These are phyloP conservation scores for Torulaspora indica DNA, from an alignment of 805 yeast species.

Conservation along the genomic window DNA sequence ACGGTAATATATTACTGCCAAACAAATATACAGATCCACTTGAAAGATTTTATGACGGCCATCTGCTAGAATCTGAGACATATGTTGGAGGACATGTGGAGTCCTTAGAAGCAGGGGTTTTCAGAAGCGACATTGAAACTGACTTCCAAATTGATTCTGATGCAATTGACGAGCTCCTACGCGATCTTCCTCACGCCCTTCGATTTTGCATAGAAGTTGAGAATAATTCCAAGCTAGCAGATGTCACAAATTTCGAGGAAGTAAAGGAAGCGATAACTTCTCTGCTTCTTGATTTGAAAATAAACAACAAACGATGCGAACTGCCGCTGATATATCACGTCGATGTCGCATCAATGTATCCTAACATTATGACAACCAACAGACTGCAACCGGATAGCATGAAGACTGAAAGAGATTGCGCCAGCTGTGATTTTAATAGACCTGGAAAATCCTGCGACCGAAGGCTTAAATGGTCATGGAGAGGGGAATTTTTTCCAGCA, in stretches of 20 bases:
- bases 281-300: slow-evolving; percentile 54
- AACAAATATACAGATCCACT: slow-evolving; percentile 91
- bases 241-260: slow-evolving; percentile 76
- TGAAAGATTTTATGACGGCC: slow-evolving; percentile 95
- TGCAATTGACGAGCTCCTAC: slow-evolving; percentile 73
- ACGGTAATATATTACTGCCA: slow-evolving; percentile 71
- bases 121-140: slow-evolving; percentile 76
- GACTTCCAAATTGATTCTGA: slow-evolving; percentile 75
- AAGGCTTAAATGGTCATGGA: slow-evolving; percentile 92
- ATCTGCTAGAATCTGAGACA: slow-evolving; percentile 88
- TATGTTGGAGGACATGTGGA: slow-evolving; percentile 99
- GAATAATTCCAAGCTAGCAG: slow-evolving; percentile 63
- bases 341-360: slow-evolving; percentile 99
- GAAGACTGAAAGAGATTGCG: slow-evolving; percentile 92
- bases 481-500: slow-evolving; percentile 94
- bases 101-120: slow-evolving; percentile 95
- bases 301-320: slow-evolving; percentile 63
- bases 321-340: slow-evolving; percentile 90
- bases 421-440: slow-evolving; percentile 92
- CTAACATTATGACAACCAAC: slow-evolving; percentile 96
- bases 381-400: slow-evolving; percentile 97
- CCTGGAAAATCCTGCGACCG: slow-evolving; percentile 95
- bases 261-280: slow-evolving; percentile 54
- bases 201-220: slow-evolving; percentile 82
- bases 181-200: slow-evolving; percentile 69